A percentile compares a stretch with the other conserved stretches of the same genome.
Evolutionary conservation across 768 basidiomycete genomes (phyloP).

Genomic region (Exsudoporus frostii): DNA sequence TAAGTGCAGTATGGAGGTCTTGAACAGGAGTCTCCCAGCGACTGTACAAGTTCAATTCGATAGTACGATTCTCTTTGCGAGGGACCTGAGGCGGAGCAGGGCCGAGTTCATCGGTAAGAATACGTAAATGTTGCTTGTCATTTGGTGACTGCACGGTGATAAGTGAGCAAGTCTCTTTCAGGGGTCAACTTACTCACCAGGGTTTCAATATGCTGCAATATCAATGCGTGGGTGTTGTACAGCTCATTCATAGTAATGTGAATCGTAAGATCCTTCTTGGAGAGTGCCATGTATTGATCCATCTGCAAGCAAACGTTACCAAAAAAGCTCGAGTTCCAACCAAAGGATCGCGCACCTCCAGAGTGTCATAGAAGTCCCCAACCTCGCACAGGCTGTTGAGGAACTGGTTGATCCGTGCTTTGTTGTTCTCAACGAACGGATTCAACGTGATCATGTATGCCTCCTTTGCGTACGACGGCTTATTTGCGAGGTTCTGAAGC

Average conservation of each 20-base stretch:
- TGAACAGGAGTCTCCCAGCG: constrained; percentile 99
- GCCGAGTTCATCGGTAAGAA: constrained; percentile 94
- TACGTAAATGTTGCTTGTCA: constrained; percentile 96
- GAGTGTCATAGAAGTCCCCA: constrained; percentile 97
- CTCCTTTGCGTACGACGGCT: constrained; percentile 97
- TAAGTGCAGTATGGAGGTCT: constrained; percentile 92
- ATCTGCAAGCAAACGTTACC: constrained; percentile 52
- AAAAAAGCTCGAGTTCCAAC: background rate
- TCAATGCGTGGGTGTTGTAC: constrained; percentile 96
- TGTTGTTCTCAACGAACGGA: constrained; percentile 98
- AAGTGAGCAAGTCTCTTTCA: background rate
- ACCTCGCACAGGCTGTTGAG: constrained; percentile 97
- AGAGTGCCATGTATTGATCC: constrained; percentile 99
- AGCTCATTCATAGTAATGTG: constrained; percentile 98
- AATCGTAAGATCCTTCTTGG: constrained; percentile 98
- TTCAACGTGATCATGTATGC: constrained; percentile 98
- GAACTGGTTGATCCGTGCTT: constrained; percentile 95
- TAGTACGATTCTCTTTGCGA: constrained; percentile 93
- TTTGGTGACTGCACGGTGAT: constrained; percentile 72
- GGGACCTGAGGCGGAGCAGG: constrained; percentile 92
- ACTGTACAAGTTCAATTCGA: constrained; percentile 90
- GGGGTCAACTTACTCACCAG: constrained; percentile 54
- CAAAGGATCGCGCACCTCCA: constrained; percentile 64
- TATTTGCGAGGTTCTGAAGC: constrained; percentile 98
- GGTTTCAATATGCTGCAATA: constrained; percentile 92